Conservation (phyloP, 2,329 filamentous ascomycete species). For the Dothidotthia symphoricarpi region DNA sequence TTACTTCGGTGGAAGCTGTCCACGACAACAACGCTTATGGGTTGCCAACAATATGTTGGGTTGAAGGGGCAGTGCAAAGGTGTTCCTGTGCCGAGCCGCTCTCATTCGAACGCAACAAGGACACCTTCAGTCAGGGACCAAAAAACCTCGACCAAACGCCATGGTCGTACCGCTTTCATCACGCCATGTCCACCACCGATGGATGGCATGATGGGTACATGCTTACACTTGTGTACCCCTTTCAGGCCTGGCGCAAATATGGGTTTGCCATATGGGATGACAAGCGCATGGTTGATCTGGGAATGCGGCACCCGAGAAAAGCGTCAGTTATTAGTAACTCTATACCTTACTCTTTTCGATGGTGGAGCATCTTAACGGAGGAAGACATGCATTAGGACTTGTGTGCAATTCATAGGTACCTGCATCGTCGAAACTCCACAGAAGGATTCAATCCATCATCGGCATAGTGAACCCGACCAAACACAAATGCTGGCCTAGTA, state of each 20-base stretch:
- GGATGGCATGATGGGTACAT: constrained; percentile 2
- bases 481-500: too few species aligned
- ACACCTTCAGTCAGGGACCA: constrained; percentile 6
- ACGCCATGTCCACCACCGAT: constrained; percentile 1
- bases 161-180: constrained; percentile 2
- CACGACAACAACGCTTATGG: neutral
- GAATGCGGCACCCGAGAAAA: constrained; percentile 5
- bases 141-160: constrained; percentile 4
- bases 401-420: constrained; percentile 2
- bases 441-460: too few species aligned
- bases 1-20: neutral
- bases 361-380: constrained; percentile 6
- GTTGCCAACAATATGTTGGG: constrained; percentile 3
- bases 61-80: constrained; percentile 1
- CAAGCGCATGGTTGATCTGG: constrained; percentile 9
- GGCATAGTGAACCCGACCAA: too few species aligned
- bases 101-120: constrained; percentile 5
- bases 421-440: too few species aligned
- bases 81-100: constrained; percentile 3
- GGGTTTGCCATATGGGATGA: constrained; percentile 12
- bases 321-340: neutral
- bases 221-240: constrained; percentile 3
- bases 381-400: constrained; percentile 3
- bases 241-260: constrained; percentile 7
- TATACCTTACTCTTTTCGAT: constrained; percentile 4